Evolutionary conservation across 2,329 filamentous ascomycete species (phyloP).

Genomic region (Epichloe sp.): DNA sequence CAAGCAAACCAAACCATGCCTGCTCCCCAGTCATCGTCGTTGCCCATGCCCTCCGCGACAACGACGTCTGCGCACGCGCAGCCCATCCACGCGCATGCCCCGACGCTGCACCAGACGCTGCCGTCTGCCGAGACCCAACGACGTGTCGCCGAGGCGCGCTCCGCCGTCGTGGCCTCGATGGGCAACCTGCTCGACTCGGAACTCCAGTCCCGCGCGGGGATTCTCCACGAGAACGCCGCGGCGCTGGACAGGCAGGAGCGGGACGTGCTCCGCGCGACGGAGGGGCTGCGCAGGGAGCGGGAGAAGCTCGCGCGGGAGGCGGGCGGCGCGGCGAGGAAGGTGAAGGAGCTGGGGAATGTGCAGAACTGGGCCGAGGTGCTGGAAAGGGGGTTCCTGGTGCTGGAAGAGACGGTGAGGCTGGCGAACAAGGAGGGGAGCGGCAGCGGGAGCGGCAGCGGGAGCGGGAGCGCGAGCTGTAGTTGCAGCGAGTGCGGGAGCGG

Average conservation of each 20-base stretch:
- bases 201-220: conserved; percentile 52
- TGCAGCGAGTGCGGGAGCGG: conserved; percentile 25
- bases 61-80: background rate
- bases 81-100: conserved; percentile 5
- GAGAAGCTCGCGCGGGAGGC: conserved; percentile 53
- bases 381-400: conserved; percentile 51
- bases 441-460: conserved; percentile 8
- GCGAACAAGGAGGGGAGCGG: conserved; percentile 23
- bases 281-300: conserved; percentile 47
- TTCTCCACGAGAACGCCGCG: conserved; percentile 55
- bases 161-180: conserved; percentile 47
- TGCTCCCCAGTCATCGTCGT: background rate
- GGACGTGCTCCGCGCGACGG: conserved; percentile 48
- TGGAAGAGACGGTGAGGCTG: conserved; percentile 51
- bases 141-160: conserved; percentile 42
- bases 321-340: conserved; percentile 44
- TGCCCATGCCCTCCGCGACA: background rate
- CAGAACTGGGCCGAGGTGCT: conserved; percentile 83
- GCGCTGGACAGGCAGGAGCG: conserved; percentile 55
- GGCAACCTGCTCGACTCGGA: conserved; percentile 58
- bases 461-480: conserved; percentile 21
- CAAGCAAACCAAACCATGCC: background rate
- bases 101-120: conserved; percentile 22
- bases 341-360: conserved; percentile 71
- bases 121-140: conserved; percentile 30